A percentile compares a stretch with the other conserved stretches of the same genome.
Conservation (phyloP, 371 early-diverging fungal species). For the Choanephora cucurbitarum region DNA sequence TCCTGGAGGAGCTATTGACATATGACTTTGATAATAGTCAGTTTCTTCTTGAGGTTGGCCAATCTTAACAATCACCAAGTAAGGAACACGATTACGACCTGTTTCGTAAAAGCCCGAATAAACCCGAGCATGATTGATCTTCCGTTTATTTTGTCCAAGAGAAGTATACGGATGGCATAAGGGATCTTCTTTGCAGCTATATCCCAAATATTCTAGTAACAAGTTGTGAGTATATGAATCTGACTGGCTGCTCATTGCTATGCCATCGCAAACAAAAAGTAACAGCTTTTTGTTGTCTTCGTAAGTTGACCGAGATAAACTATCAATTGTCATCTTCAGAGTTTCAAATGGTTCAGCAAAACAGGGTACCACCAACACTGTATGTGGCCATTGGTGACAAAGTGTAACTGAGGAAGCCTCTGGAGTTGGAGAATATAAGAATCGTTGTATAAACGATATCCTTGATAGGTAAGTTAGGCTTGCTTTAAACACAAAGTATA, state of each 20-base stretch:
- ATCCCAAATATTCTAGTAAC: constrained; percentile 44
- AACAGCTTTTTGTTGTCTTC: constrained; percentile 52
- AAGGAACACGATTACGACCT: constrained; percentile 51
- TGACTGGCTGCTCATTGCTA: constrained; percentile 25
- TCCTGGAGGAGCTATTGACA: constrained; percentile 28
- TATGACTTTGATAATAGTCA: constrained; percentile 4
- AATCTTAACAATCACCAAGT: constrained; percentile 45
- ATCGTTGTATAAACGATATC: constrained; percentile 34
- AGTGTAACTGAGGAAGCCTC: constrained; percentile 7
- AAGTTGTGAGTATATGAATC: constrained; percentile 33
- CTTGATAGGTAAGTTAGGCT: constrained; percentile 45
- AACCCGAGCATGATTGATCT: constrained; percentile 43
- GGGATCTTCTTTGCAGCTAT: constrained; percentile 42
- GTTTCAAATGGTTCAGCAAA: constrained; percentile 43
- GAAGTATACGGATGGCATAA: constrained; percentile 38
- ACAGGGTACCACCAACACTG: constrained; percentile 47
- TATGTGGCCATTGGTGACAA: constrained; percentile 32
- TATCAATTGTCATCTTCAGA: constrained; percentile 49
- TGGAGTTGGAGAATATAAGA: constrained; percentile 31
- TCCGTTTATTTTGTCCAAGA: constrained; percentile 34
- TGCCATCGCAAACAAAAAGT: constrained; percentile 56
- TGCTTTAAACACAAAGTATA: constrained; percentile 48
- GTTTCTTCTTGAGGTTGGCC: constrained; percentile 35
- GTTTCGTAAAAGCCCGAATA: constrained; percentile 51
- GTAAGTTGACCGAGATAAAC: constrained; percentile 46